Evolutionary conservation across 306 rosid species (phyloP).

Genomic region (cucumber (Cucumis sativus)): DNA sequence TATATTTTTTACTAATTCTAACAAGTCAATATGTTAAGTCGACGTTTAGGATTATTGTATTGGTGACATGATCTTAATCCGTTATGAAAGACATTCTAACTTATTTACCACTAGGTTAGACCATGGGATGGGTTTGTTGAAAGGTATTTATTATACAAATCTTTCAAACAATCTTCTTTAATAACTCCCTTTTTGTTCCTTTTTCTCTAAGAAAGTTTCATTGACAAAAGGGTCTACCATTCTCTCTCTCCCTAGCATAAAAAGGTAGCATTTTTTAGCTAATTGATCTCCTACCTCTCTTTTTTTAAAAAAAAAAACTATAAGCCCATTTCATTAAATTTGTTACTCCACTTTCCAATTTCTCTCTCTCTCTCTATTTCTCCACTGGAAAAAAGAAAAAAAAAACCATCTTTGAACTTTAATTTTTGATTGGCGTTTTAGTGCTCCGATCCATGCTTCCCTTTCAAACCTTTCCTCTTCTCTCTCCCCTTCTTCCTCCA

Average conservation of each 20-base stretch:
- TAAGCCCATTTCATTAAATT: slow-evolving; percentile 7
- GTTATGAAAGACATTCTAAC: no score
- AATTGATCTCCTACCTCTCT: not conserved
- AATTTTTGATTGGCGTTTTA: slow-evolving; percentile 12
- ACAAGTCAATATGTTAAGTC: no score
- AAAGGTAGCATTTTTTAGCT: slow-evolving; percentile 22
- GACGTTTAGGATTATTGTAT: no score
- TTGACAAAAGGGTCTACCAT: slow-evolving; percentile 19
- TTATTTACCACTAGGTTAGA: no score
- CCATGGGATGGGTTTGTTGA: no score
- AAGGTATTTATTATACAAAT: not conserved
- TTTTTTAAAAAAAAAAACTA: no score
- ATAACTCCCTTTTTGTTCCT: slow-evolving; percentile 10
- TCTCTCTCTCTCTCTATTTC: not conserved
- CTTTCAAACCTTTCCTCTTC: slow-evolving; percentile 26
- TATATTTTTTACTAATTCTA: no score
- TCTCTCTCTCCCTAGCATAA: slow-evolving; percentile 14
- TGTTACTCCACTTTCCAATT: not conserved
- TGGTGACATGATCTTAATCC: no score
- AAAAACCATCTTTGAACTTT: not conserved
- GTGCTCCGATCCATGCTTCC: slow-evolving; percentile 75
- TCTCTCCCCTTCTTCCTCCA: slow-evolving; percentile 36
- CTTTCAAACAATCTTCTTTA: no score
- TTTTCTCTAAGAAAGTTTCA: slow-evolving; percentile 37
- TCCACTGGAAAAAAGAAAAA: not conserved